phyloP scores from a whole-genome alignment of 768 basidiomycete species.

The Russula sp. region DNA sequence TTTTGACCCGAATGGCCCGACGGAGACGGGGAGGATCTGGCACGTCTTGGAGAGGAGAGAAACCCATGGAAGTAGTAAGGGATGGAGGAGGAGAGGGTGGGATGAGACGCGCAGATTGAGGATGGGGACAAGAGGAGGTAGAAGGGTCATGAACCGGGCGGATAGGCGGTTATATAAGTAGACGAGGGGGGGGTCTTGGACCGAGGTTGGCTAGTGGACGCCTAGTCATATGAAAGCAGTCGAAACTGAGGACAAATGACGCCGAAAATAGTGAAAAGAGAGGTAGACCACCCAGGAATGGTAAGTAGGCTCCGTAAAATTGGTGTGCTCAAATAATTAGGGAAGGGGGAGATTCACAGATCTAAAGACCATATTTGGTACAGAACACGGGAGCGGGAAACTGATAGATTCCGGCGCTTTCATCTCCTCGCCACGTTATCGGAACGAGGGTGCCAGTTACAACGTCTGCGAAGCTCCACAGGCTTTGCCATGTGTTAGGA shows the following conservation, averaged over 20 bases:
- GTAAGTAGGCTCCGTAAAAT: slow-evolving; percentile 32
- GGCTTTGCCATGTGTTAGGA: slow-evolving; percentile 13
- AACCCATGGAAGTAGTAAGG: slow-evolving; percentile 26
- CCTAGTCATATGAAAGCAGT: slow-evolving; percentile 34
- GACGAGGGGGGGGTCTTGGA: slow-evolving; percentile 12
- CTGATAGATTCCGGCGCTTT: slow-evolving; percentile 7
- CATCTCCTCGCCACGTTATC: not conserved
- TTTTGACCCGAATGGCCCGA: slow-evolving; percentile 32
- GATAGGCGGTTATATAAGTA: slow-evolving; percentile 30
- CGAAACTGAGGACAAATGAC: slow-evolving; percentile 32
- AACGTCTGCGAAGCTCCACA: slow-evolving; percentile 6
- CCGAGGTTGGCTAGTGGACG: slow-evolving; percentile 25
- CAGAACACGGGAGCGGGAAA: slow-evolving; percentile 12
- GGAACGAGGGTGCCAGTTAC: slow-evolving; percentile 20
- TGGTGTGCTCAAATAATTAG: slow-evolving; percentile 31
- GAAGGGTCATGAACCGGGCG: slow-evolving; percentile 23
- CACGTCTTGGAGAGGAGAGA: slow-evolving; percentile 31
- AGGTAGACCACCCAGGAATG: slow-evolving; percentile 26
- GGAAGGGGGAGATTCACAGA: slow-evolving; percentile 15
- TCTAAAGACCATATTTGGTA: slow-evolving; percentile 12
- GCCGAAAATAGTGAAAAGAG: slow-evolving; percentile 33
- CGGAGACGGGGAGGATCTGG: slow-evolving; percentile 25
- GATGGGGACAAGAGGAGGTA: slow-evolving; percentile 12
- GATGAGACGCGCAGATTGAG: slow-evolving; percentile 1
- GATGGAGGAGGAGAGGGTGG: not conserved